These are phyloP conservation scores for Salisapilia sapeloensis DNA, from an alignment of 352 stramenopile genomes.

Conservation along the genomic window DNA sequence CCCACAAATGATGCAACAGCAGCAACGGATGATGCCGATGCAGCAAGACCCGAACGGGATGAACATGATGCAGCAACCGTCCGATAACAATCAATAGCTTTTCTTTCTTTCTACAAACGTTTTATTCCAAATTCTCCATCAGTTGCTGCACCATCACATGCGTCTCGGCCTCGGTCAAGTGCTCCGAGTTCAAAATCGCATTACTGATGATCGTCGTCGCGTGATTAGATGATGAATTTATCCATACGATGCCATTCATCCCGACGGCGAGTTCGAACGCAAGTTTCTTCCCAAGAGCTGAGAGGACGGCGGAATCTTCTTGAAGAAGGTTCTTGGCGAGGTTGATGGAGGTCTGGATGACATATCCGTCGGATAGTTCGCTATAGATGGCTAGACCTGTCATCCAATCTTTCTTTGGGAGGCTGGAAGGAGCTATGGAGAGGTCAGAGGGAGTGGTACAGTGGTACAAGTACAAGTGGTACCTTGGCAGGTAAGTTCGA, in stretches of 20 bases:
- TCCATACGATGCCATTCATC: conserved; percentile 92
- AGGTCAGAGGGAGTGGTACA: background rate
- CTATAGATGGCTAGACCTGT: conserved; percentile 94
- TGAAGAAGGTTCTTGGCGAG: conserved; percentile 57
- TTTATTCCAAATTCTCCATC: conserved; percentile 27
- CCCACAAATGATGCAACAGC: too few relatives aligned
- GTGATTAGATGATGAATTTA: conserved; percentile 80
- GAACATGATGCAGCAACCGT: too few relatives aligned
- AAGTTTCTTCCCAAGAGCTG: conserved; percentile 61
- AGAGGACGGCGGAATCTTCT: conserved; percentile 68
- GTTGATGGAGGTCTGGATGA: conserved; percentile 72
- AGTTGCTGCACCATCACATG: conserved; percentile 67
- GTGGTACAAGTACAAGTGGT: conserved; percentile 2
- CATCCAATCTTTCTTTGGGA: conserved; percentile 96
- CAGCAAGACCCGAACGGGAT: too few relatives aligned
- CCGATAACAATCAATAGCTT: too few relatives aligned
- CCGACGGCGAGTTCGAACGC: conserved; percentile 93
- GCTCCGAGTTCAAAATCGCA: conserved; percentile 79
- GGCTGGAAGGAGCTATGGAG: conserved; percentile 45
- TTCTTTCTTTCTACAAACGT: too few relatives aligned
- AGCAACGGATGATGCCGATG: too few relatives aligned
- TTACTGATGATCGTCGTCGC: conserved; percentile 79
- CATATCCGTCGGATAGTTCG: conserved; percentile 86
- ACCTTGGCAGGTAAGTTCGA: conserved; percentile 91
- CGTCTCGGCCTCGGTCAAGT: conserved; percentile 59